Evolutionary conservation across 78 protist genomes (phyloP), one percentile per base, ranked within the genome.

Genomic region (Emiliania huxleyi): DNA sequence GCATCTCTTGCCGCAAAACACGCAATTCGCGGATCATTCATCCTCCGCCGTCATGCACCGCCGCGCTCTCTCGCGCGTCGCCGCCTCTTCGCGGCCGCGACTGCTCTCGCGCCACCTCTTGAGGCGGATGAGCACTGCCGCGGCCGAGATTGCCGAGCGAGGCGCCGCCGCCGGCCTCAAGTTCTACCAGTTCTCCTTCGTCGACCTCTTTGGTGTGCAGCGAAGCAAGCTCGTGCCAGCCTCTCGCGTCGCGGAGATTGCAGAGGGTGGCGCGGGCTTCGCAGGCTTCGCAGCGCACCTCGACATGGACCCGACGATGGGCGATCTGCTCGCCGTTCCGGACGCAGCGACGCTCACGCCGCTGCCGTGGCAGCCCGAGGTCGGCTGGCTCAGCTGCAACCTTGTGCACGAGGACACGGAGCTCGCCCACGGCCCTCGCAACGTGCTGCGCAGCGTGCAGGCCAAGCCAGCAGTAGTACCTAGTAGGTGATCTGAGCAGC

Each of bases 141-240:
- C 73, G n/a, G 12, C 23, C 38, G 26, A 62, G n/a, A 62, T 62
- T 26, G 12, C 38, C 73, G 73, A 12, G 73, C 73, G 26, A 22
- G 73, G 73, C 73, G 26, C 12, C 6, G 38, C 38, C 35, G 18
- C 2, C 40, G 79, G 79, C 79, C 79, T 69, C 87, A 37, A 42
- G 49, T 42, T 37, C 45, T 75, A 21, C 87, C 87, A 37, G 87
- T 40, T 77, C 35, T 42, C 49, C 8, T 77, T 21, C 87, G 23
- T 77, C 35, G 87, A 77, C 87, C 87, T 77, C n/a, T 77, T 77
- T 48, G 87, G 87, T 26, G 87, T 77, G 87, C 87, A 77, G 87
- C 87, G 87, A 29, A 2, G n/a, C 38, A 77, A 77, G 87, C 87
- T 77, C 49, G 87, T 77, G 87, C 87, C 87, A 3, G 87, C 87